Percentiles rank a stretch among this genome's conserved stretches.
These are phyloP conservation scores for Eucalyptus tenuipes DNA, from an alignment of 345 rosid genomes.

Conservation along the genomic window DNA sequence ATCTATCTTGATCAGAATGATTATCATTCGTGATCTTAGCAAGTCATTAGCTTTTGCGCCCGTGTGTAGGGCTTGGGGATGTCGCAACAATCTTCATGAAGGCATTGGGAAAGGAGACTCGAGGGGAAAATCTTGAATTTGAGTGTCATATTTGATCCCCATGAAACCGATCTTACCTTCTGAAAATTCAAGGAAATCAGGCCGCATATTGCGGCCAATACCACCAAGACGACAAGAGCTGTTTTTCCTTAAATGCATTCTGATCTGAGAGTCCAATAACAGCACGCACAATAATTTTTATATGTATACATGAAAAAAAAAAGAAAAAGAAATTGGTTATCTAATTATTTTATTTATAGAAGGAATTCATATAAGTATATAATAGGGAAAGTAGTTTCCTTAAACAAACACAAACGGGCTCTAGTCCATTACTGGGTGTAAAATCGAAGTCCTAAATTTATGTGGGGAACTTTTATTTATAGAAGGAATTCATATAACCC, in stretches of 20 bases:
- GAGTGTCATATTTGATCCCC: not conserved
- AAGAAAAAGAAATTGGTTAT: not conserved
- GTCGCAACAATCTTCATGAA: not conserved
- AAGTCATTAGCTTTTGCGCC: no score
- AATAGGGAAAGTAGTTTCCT: not conserved
- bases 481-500: no score
- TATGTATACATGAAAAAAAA: not conserved
- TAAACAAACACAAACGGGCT: not conserved
- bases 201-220: not conserved
- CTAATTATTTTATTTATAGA: not conserved
- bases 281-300: not conserved
- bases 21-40: no score
- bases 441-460: not conserved
- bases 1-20: accelerated
- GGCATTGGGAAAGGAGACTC: not conserved
- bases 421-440: not conserved
- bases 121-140: not conserved
- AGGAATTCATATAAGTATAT: not conserved
- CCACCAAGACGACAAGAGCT: not conserved
- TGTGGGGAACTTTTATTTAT: not conserved
- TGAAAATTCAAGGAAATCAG: not conserved
- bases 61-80: no score
- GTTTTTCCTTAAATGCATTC: not conserved
- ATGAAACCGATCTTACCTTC: not conserved
- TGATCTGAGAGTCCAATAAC: not conserved